Percentiles rank a stretch among this genome's conserved stretches.
Evolutionary conservation across 2,329 filamentous ascomycete genomes (phyloP).

Genomic region (Paraphaeosphaeria minitans): DNA sequence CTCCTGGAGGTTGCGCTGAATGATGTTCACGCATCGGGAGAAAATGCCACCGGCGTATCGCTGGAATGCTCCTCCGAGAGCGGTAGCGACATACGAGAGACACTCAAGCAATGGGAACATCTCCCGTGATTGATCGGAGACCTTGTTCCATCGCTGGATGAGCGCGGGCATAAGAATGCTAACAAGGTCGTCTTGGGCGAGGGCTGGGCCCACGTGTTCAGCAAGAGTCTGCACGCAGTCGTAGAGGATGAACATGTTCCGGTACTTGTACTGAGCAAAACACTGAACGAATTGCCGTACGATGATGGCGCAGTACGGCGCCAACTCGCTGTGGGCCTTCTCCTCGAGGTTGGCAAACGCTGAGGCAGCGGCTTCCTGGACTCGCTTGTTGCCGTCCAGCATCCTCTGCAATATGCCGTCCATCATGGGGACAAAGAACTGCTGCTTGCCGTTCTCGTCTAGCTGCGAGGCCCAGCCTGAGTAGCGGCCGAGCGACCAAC

Average conservation of each 20-base stretch:
- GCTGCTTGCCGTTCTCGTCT: conserved; percentile 68
- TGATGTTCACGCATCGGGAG: conserved; percentile 83
- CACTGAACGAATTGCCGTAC: conserved; percentile 90
- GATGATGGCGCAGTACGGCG: conserved; percentile 87
- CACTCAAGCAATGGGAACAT: conserved; percentile 96
- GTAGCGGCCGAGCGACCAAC: conserved; percentile 94
- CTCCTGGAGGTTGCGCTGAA: conserved; percentile 88
- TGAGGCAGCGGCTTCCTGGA: conserved; percentile 94
- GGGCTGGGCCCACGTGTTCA: conserved; percentile 81
- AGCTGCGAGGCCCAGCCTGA: conserved; percentile 88
- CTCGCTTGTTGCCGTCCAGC: conserved; percentile 96
- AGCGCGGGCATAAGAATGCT: conserved; percentile 90
- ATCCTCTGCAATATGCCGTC: conserved; percentile 92
- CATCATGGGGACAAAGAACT: conserved; percentile 95
- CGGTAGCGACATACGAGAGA: conserved; percentile 88
- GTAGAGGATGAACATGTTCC: conserved; percentile 98
- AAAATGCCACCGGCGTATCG: conserved; percentile 89
- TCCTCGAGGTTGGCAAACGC: conserved; percentile 96
- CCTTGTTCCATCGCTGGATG: conserved; percentile 83
- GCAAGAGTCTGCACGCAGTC: conserved; percentile 97
- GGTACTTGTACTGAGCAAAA: conserved; percentile 95
- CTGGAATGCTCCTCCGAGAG: conserved; percentile 79
- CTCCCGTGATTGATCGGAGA: conserved; percentile 87
- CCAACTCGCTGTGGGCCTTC: conserved; percentile 79
- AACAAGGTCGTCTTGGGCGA: conserved; percentile 82